A percentile compares a stretch with the other conserved stretches of the same genome.
Conservation (phyloP, 768 basidiomycete species). For the Sistotremastrum niveocremeum region DNA sequence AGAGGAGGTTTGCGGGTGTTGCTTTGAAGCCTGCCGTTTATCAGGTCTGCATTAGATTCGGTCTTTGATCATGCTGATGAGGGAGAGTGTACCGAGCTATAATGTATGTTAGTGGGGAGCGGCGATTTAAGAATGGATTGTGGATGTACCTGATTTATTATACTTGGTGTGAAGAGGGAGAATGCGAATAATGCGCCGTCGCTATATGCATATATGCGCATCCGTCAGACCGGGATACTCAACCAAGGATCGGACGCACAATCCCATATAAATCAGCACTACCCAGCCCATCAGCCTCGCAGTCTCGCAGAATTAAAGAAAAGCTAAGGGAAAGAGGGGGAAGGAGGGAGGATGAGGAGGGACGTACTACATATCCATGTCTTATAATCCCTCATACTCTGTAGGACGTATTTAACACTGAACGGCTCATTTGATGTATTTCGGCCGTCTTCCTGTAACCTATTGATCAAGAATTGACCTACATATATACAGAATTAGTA, state of each 20-base stretch:
- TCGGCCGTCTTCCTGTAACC: constrained; percentile 11
- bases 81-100: neutral
- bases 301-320: neutral
- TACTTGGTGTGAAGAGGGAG: constrained; percentile 36
- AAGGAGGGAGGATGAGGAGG: neutral
- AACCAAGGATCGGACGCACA: constrained; percentile 24
- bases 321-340: neutral
- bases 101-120: neutral
- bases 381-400: constrained; percentile 13
- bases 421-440: constrained; percentile 8
- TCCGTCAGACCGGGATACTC: neutral
- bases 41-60: neutral
- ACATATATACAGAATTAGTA: no score
- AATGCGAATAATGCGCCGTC: constrained; percentile 40
- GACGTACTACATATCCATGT: constrained; percentile 8
- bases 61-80: constrained; percentile 21
- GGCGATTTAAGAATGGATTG: neutral
- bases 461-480: constrained; percentile 6
- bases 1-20: constrained; percentile 57
- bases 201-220: constrained; percentile 15
- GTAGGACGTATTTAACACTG: constrained; percentile 6
- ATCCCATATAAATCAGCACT: constrained; percentile 66
- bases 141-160: constrained; percentile 34
- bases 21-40: constrained; percentile 36
- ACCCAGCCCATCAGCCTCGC: constrained; percentile 1